Evolutionary conservation across 768 basidiomycete genomes (phyloP).

Genomic region (Auriscalpium microsporum): DNA sequence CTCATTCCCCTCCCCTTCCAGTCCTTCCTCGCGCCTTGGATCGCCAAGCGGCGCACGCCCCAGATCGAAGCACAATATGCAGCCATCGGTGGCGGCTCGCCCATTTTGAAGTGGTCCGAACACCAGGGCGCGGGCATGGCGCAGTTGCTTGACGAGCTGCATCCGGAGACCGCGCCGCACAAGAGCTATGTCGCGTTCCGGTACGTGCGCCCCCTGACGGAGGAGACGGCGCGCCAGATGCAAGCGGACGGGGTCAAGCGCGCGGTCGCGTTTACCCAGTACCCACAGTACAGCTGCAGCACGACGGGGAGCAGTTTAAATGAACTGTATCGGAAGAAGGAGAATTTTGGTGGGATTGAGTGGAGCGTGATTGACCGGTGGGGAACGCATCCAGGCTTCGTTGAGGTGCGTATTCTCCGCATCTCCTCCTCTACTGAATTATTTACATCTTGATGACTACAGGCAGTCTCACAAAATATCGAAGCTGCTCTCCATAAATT

Average conservation of each 20-base stretch:
- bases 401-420: slow-evolving; percentile 58
- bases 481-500: slow-evolving; percentile 76
- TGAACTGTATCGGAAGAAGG: slow-evolving; percentile 69
- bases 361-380: slow-evolving; percentile 99
- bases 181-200: slow-evolving; percentile 96
- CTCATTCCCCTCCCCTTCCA: slow-evolving; percentile 96
- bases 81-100: slow-evolving; percentile 94
- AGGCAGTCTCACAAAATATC: slow-evolving; percentile 91
- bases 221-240: slow-evolving; percentile 75
- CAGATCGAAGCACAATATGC: slow-evolving; percentile 91
- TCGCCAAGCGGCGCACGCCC: slow-evolving; percentile 84
- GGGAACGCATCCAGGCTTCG: slow-evolving; percentile 91
- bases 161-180: slow-evolving; percentile 88
- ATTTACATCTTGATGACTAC: not conserved
- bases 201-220: slow-evolving; percentile 84
- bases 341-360: slow-evolving; percentile 54
- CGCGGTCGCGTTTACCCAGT: slow-evolving; percentile 95
- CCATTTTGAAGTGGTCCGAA: slow-evolving; percentile 85
- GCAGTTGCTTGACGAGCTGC: slow-evolving; percentile 85
- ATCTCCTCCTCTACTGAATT: slow-evolving; percentile 1
- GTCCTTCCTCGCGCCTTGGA: slow-evolving; percentile 74
- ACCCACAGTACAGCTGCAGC: slow-evolving; percentile 97
- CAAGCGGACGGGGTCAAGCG: slow-evolving; percentile 83
- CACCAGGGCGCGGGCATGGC: slow-evolving; percentile 89
- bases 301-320: slow-evolving; percentile 97